Conservation (phyloP, 108 stramenopile species). For the Fistulifera pelliculosa region DNA sequence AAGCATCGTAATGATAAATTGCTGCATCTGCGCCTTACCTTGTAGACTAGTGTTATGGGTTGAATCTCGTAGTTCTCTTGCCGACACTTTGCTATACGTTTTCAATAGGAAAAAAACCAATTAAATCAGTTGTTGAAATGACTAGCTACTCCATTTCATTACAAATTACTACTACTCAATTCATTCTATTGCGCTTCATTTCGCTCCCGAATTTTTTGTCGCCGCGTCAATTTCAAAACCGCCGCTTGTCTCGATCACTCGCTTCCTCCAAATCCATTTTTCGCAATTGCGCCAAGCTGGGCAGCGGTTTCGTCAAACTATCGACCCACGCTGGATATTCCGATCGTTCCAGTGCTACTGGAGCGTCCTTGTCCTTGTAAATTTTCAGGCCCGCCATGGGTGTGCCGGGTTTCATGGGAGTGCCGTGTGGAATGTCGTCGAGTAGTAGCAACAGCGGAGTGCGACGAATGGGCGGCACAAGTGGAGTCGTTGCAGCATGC, state of each 20-base stretch:
- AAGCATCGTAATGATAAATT: too few relatives aligned
- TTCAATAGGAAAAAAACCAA: too few relatives aligned
- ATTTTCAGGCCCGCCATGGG: constrained; percentile 44
- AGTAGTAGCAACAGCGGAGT: too few relatives aligned
- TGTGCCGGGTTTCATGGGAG: constrained; percentile 41
- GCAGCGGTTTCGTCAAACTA: constrained; percentile 15
- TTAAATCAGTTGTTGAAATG: too few relatives aligned
- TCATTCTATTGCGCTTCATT: constrained; percentile 15
- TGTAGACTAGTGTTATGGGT: too few relatives aligned
- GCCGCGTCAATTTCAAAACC: constrained; percentile 44
- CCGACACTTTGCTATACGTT: too few relatives aligned
- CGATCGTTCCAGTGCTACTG: constrained; percentile 23
- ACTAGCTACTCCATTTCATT: too few relatives aligned
- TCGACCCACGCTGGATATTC: constrained; percentile 54
- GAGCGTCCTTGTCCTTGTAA: constrained; percentile 28
- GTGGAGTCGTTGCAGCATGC: too few relatives aligned
- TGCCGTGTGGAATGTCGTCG: neutral
- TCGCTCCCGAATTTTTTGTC: constrained; percentile 27
- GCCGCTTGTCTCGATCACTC: constrained; percentile 29
- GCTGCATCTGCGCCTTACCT: too few relatives aligned
- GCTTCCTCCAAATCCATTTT: constrained; percentile 33
- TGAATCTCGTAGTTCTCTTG: too few relatives aligned
- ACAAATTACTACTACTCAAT: neutral
- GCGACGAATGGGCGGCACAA: too few relatives aligned
- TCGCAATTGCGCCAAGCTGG: constrained; percentile 34